These are phyloP conservation scores for Polytrichum formosum DNA, from an alignment of 225 moss, liverwort and hornwort species.

Conservation along the genomic window DNA sequence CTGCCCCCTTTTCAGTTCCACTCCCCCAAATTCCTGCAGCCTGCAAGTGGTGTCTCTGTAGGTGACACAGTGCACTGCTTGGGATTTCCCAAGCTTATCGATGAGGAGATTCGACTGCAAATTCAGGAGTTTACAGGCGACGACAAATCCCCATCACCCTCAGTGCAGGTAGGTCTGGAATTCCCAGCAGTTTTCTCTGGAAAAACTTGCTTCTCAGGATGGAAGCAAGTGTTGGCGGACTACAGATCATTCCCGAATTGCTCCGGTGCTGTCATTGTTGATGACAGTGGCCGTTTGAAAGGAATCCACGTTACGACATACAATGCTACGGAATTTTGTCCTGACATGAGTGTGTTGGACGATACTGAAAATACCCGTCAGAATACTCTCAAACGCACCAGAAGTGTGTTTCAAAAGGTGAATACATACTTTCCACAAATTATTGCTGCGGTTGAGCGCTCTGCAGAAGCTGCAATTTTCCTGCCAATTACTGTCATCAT, in stretches of 20 bases:
- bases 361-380: not conserved
- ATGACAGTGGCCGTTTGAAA: slow-evolving; percentile 33
- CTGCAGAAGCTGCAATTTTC: slow-evolving; percentile 26
- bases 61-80: slow-evolving; percentile 46
- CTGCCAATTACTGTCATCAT: slow-evolving; percentile 43
- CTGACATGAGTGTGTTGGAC: slow-evolving; percentile 1
- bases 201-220: slow-evolving; percentile 36
- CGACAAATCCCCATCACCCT: not conserved
- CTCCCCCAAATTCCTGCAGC: slow-evolving; percentile 28
- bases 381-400: slow-evolving; percentile 1
- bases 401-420: slow-evolving; percentile 15
- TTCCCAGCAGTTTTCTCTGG: slow-evolving; percentile 43
- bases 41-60: slow-evolving; percentile 32
- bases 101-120: slow-evolving; percentile 6
- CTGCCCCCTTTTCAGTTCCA: slow-evolving; percentile 27
- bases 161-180: slow-evolving; percentile 10
- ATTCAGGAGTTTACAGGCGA: not conserved
- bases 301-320: slow-evolving; percentile 45
- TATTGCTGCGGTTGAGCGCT: not conserved
- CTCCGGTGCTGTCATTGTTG: slow-evolving; percentile 36
- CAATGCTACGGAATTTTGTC: not conserved
- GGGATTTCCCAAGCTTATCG: slow-evolving; percentile 30
- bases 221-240: slow-evolving; percentile 50
- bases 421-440: slow-evolving; percentile 29
- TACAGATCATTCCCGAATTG: slow-evolving; percentile 29